Conservation (phyloP, 2,329 filamentous ascomycete species). For the Didymella arachidicola region DNA sequence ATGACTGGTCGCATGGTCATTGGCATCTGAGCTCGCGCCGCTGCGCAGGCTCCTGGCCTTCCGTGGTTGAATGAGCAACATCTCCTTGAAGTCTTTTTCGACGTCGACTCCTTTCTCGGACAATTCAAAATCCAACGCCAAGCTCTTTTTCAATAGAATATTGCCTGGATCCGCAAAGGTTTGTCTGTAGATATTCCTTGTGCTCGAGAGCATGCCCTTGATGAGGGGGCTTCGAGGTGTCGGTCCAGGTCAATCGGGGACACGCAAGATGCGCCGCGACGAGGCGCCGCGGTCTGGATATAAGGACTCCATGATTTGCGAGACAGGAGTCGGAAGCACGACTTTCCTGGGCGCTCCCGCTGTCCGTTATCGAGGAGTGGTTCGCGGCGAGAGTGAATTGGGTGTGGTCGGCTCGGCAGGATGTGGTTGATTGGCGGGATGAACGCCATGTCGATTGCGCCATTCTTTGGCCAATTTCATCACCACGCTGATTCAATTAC, state of each 20-base stretch:
- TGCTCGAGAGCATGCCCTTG: conserved; percentile 18
- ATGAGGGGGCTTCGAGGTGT: background rate
- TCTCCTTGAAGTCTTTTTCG: background rate
- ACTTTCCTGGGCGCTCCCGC: conserved; percentile 7
- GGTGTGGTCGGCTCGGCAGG: conserved; percentile 12
- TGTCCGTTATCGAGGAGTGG: conserved; percentile 15
- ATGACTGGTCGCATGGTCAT: conserved; percentile 5
- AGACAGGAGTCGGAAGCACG: conserved; percentile 2
- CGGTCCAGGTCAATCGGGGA: background rate
- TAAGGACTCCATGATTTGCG: conserved; percentile 11
- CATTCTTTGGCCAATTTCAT: conserved; percentile 7
- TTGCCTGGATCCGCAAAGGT: conserved; percentile 9
- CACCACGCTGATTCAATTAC: background rate
- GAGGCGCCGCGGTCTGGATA: conserved; percentile 1
- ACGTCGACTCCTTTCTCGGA: background rate
- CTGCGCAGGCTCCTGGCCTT: background rate
- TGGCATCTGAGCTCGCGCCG: background rate
- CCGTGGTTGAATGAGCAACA: conserved; percentile 14
- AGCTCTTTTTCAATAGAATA: background rate
- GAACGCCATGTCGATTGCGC: conserved; percentile 8
- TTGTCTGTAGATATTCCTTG: conserved; percentile 4
- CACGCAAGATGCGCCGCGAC: no score
- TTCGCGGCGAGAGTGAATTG: conserved; percentile 12
- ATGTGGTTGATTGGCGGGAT: conserved; percentile 10
- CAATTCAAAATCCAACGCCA: background rate